Base-by-base conservation (phyloP, 2,329 filamentous ascomycete genomes). In the Cadophora sp. region DNA sequence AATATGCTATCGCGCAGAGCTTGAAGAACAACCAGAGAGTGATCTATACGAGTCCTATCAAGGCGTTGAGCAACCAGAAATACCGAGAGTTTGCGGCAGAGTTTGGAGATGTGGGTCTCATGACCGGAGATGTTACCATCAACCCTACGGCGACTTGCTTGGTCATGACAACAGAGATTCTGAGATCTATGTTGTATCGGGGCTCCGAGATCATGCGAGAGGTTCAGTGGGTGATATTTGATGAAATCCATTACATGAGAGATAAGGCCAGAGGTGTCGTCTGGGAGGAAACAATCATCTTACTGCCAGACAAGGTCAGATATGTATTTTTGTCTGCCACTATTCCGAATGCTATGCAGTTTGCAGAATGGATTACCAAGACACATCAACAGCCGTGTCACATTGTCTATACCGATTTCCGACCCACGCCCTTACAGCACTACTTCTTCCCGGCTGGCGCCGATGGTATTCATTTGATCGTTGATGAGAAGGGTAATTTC, bases 161-260 rank as follows among this genome's bases (percentile, higher is more conserved):
- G 68, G 96, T 99, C 76, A 99, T 99, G 96, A 99, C 96, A 0
- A 99, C 96, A 0, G 96, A 99, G 83, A 99, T 99, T 93, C 81
- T 99, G 78, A 91, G 96, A 60, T 98, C 95, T 22, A 99, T 99
- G 96, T 80, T 99, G 81, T 99, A 99, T 80, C 89, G 96, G 74
- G 96, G 96, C 69, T 98, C 96, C 0, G 96, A 99, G 82, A 98
- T 99, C 73, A 99, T 99, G 95, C 93, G 96, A 73, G 96, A 99
- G 83, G 97, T 99, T 1, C 94, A 92, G 16, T 99, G 96, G 96
- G 97, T 99, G 1, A 85, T 99, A 1, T 99, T 99, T 75, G 96
- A 99, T 80, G 96, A 99, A 80, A 97, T 99, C 71, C 96, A 99
- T 81, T 99, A 99, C 81, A 91, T 99, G 89, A 90, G 96, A 77